Evolutionary conservation across 1,284 basidiomycete genomes (phyloP), one percentile per base, ranked within the genome.

Genomic region (Melampsora larici-populina): DNA sequence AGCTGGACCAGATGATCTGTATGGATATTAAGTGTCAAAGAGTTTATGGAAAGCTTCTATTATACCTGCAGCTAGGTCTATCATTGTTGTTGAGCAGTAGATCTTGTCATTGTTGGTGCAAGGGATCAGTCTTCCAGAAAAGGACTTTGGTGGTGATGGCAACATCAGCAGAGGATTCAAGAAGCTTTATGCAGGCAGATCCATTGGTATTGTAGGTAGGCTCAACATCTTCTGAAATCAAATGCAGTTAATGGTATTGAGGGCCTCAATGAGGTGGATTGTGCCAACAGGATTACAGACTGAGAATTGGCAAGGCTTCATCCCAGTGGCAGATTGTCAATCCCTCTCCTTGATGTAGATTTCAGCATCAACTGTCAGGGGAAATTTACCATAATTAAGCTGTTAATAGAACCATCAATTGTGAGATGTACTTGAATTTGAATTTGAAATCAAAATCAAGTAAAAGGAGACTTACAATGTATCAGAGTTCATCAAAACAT

Each of bases 271-370:
- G 18, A 70, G 7, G 31, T 33, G 36, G n/a, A 48, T 31, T 48
- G n/a, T n/a, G 15, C 65, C 48, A n/a, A 26, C 36, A 4, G 40
- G 65, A 43, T 36, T 69, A 24, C 67, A 69, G 68, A 51, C 36
- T 17, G 29, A 70, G 24, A 36, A 70, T 26, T 21, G 5, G 26
- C 67, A 69, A 43, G 43, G 13, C 24, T 6, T 6, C 24, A 69
- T 48, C 31, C 33, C 65, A 21, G 43, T 26, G 17, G 43, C 26
- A 29, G 31, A 8, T 49, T 69, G 43, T 48, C 67, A 49, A 26
- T 11, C 46, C 24, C 18, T 51, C 55, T 70, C 68, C 51, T 18
- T 26, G 21, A 51, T 70, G 68, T 49, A 70, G 49, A 48, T 70
- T 51, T 33, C 48, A 70, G 46, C 24, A 21, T 70, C 68, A 55